These are phyloP conservation scores for Diaporthe sp. DNA, from an alignment of 2,329 filamentous ascomycete genomes.

Conservation along the genomic window DNA sequence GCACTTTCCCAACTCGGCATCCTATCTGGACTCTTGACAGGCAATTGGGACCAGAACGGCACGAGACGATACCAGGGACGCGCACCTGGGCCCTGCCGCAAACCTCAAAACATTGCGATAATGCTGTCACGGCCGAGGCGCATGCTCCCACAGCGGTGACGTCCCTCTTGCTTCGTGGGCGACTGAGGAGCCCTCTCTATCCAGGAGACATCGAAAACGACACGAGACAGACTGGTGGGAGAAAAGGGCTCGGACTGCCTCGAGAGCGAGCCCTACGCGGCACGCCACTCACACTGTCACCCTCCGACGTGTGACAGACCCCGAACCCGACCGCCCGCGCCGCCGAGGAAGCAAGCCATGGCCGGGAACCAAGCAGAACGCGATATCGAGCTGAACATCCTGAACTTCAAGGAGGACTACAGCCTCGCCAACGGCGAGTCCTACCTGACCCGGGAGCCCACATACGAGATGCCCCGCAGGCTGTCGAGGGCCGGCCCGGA, in stretches of 20 bases:
- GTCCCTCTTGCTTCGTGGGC: background rate
- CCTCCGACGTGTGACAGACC: background rate
- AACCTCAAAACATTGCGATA: background rate
- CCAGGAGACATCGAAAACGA: background rate
- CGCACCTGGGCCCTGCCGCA: background rate
- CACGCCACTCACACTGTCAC: background rate
- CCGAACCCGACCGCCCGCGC: background rate
- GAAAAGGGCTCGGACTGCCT: background rate
- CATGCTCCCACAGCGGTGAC: slow-evolving; percentile 19
- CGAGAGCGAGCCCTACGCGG: background rate
- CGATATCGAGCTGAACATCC: slow-evolving; percentile 66
- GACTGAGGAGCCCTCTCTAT: background rate
- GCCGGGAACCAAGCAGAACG: slow-evolving; percentile 45
- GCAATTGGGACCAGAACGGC: background rate
- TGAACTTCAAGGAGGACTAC: slow-evolving; percentile 67
- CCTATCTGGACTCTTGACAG: background rate
- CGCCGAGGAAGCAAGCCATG: slow-evolving; percentile 43
- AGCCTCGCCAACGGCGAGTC: slow-evolving; percentile 60
- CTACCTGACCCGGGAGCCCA: slow-evolving; percentile 62
- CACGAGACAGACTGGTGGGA: background rate
- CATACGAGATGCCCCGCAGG: slow-evolving; percentile 51
- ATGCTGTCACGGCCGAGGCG: slow-evolving; percentile 23
- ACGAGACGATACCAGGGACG: background rate
- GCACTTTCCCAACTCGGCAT: slow-evolving; percentile 23
- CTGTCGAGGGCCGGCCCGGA: slow-evolving; percentile 37